phyloP scores from a whole-genome alignment of 345 rosid genomes.

The Citrus australasica region DNA sequence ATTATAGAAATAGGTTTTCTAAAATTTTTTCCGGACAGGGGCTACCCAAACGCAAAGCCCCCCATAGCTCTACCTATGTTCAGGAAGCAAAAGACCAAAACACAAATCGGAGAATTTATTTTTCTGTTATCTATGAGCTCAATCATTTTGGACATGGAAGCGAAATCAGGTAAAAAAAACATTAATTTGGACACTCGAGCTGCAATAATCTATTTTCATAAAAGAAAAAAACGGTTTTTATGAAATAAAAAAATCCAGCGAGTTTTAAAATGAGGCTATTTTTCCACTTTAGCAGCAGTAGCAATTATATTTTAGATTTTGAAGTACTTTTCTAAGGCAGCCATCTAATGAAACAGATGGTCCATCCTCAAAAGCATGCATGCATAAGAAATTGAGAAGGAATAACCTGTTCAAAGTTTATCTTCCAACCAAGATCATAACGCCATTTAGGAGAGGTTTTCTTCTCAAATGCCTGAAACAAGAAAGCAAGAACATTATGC shows the following conservation, averaged over 20 bases:
- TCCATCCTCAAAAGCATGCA: not conserved
- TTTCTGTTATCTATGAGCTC: not conserved
- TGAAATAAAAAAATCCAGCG: not conserved
- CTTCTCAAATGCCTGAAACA: slow-evolving; percentile 74
- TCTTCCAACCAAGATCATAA: slow-evolving; percentile 75
- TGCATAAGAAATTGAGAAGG: not conserved
- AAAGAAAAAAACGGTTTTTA: not conserved
- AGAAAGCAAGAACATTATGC: not conserved
- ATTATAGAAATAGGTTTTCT: too few relatives aligned
- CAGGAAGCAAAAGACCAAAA: not conserved
- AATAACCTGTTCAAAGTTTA: slow-evolving; percentile 69
- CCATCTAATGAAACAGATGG: not conserved
- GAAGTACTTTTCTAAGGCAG: not conserved
- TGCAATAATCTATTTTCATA: not conserved
- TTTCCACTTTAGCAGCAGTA: not conserved
- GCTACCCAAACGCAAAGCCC: too few relatives aligned
- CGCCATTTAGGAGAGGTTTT: slow-evolving; percentile 59
- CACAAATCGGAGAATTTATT: not conserved
- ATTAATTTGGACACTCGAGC: not conserved
- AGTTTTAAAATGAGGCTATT: not conserved
- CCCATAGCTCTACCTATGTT: too few relatives aligned
- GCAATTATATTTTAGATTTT: not conserved
- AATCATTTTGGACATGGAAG: not conserved
- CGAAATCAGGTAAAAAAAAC: not conserved
- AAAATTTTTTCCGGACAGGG: too few relatives aligned